Evolutionary conservation across 73 alveolate genomes (phyloP), one percentile per base, ranked within the genome.

Genomic region (Paramecium caudatum): DNA sequence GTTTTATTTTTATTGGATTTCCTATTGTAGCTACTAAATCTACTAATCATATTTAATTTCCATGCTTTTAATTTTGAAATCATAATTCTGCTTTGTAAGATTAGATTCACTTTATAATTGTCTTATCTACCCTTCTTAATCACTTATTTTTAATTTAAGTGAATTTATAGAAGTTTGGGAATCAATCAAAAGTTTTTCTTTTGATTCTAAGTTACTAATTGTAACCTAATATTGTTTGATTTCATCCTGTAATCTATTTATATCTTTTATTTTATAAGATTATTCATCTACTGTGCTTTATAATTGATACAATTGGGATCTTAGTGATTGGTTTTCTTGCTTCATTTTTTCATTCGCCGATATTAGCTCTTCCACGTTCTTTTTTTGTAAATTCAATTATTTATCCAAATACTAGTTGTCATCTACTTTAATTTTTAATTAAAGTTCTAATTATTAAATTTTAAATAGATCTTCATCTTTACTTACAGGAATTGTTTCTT

Each of bases 391-490:
- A 55, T 55, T 55, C 30, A 55, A 55, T 55, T 55, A 4, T 21
- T 16, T 19, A 4, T 55, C 80, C 5, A 55, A 27, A 55, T 55
- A 55, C 5, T 55, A 23, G n/a, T 27, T 16, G 30, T 55, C 80
- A 55, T 55, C 80, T 23, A 43, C 30, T 55, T 55, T 55, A 27
- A 19, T 10, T 55, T 55, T 27, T 55, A 55, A 10, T 55, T 55
- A 55, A 10, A 55, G 30, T 10, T 55, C 80, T 55, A 55, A 55
- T 10, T 55, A 6, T 23, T 55, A 19, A 5, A 55, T 55, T 10
- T 55, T 55, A 1, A 55, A 55, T 23, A 55, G 4, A 55, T 55
- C 80, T 55, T 55, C 80, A 55, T 55, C 80, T 25, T 55, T 55
- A 55, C 80, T 55, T 23, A 55, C 46, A 27, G 23, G 21, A 55